Conservation (phyloP, 1,139 yeast genomes). For the Geotrichum carabidarum region DNA sequence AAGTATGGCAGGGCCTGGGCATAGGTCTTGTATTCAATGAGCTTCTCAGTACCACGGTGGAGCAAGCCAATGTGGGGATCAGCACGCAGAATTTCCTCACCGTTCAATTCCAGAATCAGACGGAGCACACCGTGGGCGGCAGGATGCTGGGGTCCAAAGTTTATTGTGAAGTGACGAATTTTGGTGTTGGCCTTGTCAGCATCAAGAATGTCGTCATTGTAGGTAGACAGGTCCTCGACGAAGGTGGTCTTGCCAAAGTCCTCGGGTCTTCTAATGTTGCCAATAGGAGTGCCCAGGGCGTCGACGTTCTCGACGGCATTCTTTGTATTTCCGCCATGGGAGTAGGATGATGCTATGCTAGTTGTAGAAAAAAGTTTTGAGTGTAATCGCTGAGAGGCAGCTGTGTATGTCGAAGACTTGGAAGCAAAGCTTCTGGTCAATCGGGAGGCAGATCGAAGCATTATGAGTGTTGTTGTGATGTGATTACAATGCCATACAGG, state of each 20-base stretch:
- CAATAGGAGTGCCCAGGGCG: constrained; percentile 34
- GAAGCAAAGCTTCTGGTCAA: constrained; percentile 6
- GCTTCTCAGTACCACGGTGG: constrained; percentile 85
- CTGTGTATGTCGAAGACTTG: not conserved
- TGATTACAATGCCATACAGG: not conserved
- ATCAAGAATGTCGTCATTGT: constrained; percentile 26
- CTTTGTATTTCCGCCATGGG: constrained; percentile 18
- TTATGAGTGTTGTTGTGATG: not conserved
- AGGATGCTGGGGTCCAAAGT: constrained; percentile 92
- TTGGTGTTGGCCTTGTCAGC: constrained; percentile 39
- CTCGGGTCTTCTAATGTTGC: constrained; percentile 34
- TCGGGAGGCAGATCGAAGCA: constrained; percentile 19
- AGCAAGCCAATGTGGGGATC: constrained; percentile 87
- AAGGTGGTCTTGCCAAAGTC: constrained; percentile 34
- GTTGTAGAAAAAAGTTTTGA: constrained; percentile 12
- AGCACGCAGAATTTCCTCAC: constrained; percentile 81
- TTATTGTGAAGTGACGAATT: constrained; percentile 81
- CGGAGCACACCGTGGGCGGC: constrained; percentile 93
- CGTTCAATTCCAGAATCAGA: constrained; percentile 77
- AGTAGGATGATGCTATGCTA: constrained; percentile 14
- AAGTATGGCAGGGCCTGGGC: constrained; percentile 85
- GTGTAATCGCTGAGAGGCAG: constrained; percentile 14
- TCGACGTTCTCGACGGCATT: constrained; percentile 26
- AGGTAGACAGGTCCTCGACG: constrained; percentile 35
- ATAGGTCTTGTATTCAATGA: constrained; percentile 78